Conservation (phyloP, 768 basidiomycete genomes). For the Lentinula raphanica region DNA sequence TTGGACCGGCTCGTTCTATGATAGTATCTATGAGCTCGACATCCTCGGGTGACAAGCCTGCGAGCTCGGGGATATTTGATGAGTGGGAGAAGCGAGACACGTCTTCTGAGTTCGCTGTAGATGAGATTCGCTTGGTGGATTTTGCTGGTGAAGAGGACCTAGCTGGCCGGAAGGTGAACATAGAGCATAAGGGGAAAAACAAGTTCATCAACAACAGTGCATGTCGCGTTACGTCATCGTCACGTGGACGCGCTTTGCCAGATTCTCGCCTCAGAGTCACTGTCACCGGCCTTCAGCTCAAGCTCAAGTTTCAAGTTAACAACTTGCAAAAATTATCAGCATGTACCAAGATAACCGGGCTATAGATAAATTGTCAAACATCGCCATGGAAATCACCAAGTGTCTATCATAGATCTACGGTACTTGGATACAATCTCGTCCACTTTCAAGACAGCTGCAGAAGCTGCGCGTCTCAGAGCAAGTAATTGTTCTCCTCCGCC, state of each 20-base stretch:
- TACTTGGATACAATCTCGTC: slow-evolving; percentile 67
- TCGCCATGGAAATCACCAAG: background rate
- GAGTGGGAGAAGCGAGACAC: slow-evolving; percentile 34
- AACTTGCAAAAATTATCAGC: too few species aligned
- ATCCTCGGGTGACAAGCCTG: slow-evolving; percentile 47
- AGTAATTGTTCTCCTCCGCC: slow-evolving; percentile 63
- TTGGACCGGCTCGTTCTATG: slow-evolving; percentile 58
- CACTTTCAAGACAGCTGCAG: slow-evolving; percentile 77
- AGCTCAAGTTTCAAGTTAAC: too few species aligned
- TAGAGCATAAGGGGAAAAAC: slow-evolving; percentile 12
- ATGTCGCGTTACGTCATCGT: background rate
- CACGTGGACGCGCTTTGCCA: too few species aligned
- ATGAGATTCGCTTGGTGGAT: slow-evolving; percentile 2
- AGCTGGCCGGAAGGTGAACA: slow-evolving; percentile 43
- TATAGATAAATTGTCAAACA: too few species aligned
- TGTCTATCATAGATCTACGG: slow-evolving; percentile 50
- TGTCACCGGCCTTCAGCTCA: too few species aligned
- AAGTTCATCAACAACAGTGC: background rate
- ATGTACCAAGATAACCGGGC: too few species aligned
- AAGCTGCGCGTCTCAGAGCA: slow-evolving; percentile 62
- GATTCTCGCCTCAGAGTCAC: too few species aligned
- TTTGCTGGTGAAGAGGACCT: slow-evolving; percentile 40
- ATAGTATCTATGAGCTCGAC: slow-evolving; percentile 73
- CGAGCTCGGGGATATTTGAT: slow-evolving; percentile 43
- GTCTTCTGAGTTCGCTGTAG: slow-evolving; percentile 22